Evolutionary conservation across 1,284 basidiomycete genomes (phyloP), one percentile per base, ranked within the genome.

Genomic region (Leccinum fallax): DNA sequence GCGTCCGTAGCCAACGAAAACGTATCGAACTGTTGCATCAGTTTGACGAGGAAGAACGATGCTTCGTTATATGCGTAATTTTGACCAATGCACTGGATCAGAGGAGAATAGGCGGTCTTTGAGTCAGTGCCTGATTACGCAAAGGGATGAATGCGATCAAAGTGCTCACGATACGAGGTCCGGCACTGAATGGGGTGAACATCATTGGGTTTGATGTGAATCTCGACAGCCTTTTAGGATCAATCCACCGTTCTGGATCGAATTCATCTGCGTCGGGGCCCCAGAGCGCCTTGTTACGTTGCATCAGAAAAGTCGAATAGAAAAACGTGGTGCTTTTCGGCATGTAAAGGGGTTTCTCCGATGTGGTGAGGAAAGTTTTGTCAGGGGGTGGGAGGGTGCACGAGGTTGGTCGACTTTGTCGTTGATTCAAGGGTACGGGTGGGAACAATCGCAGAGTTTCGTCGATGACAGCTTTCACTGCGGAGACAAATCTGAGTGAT

Each of bases 31-130:
- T 79, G 79, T 67, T 91, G 89, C 55, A 92, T 71, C 28, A 92
- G 72, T 32, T 85, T 79, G 9, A 87, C 83, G 38, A 92, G 80
- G 74, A 90, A 85, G 69, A 84, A 91, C 3, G 86, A 85, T 52
- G 86, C 84, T 71, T 92, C 85, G 69, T 90, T 90, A 64, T 85
- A 86, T 4, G 89, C 89, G 63, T 89, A 89, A 65, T 89, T 86
- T 70, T 90, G 87, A 6, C 89, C 89, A 16, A 91, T 74, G 67
- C 89, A 90, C 88, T 89, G 38, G 66, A 32, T 48, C 61, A 61
- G 34, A 54, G 61, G 67, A 58, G 61, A 65, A 58, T 43, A 43
- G 40, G 67, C 48, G 36, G 34, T 62, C 60, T 61, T 57, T 66
- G 55, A 53, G 26, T 30, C 52, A 30, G 28, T 30, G 49, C 55